These are phyloP conservation scores for Collybia mongolica DNA, from an alignment of 768 basidiomycete genomes.

Conservation along the genomic window DNA sequence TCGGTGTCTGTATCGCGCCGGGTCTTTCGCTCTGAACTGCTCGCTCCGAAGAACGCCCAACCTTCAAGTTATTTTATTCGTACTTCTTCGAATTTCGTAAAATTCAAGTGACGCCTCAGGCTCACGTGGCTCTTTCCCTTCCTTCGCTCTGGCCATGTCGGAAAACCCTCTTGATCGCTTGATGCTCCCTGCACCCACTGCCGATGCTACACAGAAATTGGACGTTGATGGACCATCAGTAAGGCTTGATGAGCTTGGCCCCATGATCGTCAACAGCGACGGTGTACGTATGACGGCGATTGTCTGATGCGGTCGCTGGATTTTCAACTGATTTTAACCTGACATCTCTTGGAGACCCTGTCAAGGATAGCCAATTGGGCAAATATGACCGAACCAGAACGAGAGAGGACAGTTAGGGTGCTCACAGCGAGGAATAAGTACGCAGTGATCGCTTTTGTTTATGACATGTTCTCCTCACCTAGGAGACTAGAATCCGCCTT, in stretches of 20 bases:
- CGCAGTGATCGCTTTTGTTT: slow-evolving; percentile 9
- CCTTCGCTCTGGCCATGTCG: neutral
- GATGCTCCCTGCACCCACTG: neutral
- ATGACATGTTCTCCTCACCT: neutral
- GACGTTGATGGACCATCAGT: slow-evolving; percentile 26
- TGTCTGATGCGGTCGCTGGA: neutral
- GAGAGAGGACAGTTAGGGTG: slow-evolving; percentile 54
- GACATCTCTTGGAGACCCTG: slow-evolving; percentile 42
- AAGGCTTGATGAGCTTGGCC: slow-evolving; percentile 59
- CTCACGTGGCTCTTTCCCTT: too few species aligned
- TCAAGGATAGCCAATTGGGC: slow-evolving; percentile 69
- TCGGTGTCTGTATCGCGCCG: too few species aligned
- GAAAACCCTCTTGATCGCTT: neutral
- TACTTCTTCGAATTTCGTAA: too few species aligned
- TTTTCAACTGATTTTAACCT: neutral
- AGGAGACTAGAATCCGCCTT: slow-evolving; percentile 22
- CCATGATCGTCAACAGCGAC: slow-evolving; percentile 68
- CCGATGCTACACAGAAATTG: slow-evolving; percentile 6
- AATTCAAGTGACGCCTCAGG: too few species aligned
- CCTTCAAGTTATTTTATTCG: too few species aligned
- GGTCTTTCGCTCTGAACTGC: too few species aligned
- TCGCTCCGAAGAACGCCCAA: too few species aligned
- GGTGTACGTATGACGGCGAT: slow-evolving; percentile 41
- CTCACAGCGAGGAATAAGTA: slow-evolving; percentile 53
- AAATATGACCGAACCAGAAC: slow-evolving; percentile 54